Conservation (phyloP, 2,329 filamentous ascomycete genomes). For the Davidsoniella eucalypti region DNA sequence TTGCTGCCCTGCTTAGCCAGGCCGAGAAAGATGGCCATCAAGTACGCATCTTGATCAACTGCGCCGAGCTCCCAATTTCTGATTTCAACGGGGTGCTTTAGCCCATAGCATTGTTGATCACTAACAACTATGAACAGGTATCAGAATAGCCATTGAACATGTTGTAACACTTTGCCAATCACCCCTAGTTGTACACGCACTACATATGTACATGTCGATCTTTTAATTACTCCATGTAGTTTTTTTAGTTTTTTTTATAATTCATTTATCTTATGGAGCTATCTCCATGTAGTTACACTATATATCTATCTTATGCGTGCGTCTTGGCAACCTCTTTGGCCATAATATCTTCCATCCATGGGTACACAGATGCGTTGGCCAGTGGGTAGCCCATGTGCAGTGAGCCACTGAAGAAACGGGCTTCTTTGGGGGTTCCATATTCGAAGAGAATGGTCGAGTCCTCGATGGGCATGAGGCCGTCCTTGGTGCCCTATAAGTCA, state of each 20-base stretch:
- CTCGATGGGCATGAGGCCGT: slow-evolving; percentile 52
- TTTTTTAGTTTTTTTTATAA: too few relatives aligned
- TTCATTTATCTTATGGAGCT: too few relatives aligned
- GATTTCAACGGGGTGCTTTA: slow-evolving; percentile 52
- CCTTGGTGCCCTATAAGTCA: slow-evolving; percentile 34
- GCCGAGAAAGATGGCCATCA: slow-evolving; percentile 45
- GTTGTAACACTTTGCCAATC: not conserved
- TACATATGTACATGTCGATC: not conserved
- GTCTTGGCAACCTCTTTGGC: slow-evolving; percentile 4
- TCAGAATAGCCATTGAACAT: not conserved
- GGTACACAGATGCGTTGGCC: slow-evolving; percentile 39
- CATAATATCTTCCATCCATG: slow-evolving; percentile 45
- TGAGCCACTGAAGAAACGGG: slow-evolving; percentile 38
- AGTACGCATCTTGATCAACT: slow-evolving; percentile 70
- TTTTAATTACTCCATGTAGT: not conserved
- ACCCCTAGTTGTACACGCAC: not conserved
- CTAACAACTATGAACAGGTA: slow-evolving; percentile 23
- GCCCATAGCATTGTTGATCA: not conserved
- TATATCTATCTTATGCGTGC: not conserved
- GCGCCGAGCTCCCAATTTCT: slow-evolving; percentile 56
- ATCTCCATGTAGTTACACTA: too few relatives aligned
- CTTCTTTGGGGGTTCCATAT: slow-evolving; percentile 49
- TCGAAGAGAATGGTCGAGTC: slow-evolving; percentile 49
- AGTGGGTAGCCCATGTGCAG: slow-evolving; percentile 53
- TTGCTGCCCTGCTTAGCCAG: slow-evolving; percentile 41